These are phyloP conservation scores for Haplographium delicatum DNA, from an alignment of 495 filamentous ascomycete genomes.

Conservation along the genomic window DNA sequence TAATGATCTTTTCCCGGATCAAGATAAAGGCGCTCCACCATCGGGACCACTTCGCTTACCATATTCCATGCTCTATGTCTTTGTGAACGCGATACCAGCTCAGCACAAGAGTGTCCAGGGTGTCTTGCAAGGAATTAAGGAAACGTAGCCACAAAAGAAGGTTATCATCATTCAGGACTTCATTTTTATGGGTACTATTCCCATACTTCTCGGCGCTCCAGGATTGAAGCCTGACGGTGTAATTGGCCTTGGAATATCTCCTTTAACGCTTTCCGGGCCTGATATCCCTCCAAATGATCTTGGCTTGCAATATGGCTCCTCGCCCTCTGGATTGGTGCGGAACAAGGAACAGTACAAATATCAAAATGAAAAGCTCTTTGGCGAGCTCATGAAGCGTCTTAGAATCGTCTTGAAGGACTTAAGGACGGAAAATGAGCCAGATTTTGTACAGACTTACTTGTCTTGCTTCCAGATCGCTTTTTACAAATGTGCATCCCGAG, in stretches of 20 bases:
- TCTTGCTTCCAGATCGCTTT: slow-evolving; percentile 21
- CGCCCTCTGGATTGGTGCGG: slow-evolving; percentile 4
- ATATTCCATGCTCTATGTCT: no score
- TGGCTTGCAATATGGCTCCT: slow-evolving; percentile 16
- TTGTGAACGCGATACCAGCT: slow-evolving; percentile 21
- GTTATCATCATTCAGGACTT: slow-evolving; percentile 26
- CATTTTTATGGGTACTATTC: slow-evolving; percentile 20
- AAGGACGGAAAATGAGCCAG: not conserved
- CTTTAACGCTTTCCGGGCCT: slow-evolving; percentile 17
- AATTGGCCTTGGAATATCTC: slow-evolving; percentile 13
- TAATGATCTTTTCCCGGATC: no score
- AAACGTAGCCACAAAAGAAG: slow-evolving; percentile 7
- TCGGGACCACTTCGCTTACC: no score
- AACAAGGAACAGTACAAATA: slow-evolving; percentile 8
- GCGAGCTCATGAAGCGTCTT: not conserved
- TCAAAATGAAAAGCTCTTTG: slow-evolving; percentile 1
- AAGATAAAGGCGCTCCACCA: no score
- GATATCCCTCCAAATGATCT: slow-evolving; percentile 22
- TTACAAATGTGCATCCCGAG: slow-evolving; percentile 33
- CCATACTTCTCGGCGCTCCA: slow-evolving; percentile 17
- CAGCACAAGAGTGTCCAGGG: slow-evolving; percentile 15
- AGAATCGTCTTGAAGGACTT: not conserved
- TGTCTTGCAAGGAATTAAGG: slow-evolving; percentile 13
- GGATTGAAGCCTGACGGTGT: not conserved
- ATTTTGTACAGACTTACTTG: slow-evolving; percentile 23